Base-by-base conservation (phyloP, 2,329 filamentous ascomycete genomes). In the Paecilomyces niveus region DNA sequence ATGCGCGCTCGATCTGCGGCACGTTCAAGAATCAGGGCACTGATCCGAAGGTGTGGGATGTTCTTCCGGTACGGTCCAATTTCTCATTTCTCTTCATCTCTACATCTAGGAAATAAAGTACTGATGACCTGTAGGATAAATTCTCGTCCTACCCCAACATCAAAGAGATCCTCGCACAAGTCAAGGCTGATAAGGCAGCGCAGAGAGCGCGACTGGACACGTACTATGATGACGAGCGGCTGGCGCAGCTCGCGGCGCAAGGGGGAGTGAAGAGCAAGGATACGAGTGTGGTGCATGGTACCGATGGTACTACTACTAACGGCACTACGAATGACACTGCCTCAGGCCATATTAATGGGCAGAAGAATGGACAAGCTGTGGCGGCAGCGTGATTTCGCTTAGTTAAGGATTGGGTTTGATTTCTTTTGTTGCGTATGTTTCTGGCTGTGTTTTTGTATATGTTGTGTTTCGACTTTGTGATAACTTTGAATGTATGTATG, bases 101-200 rank as follows among this genome's bases (percentile, higher is more conserved):
- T 4, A 9, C 53, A 7, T 53, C 7, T 1, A 55, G 31, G 21
- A 32, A 45, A 45, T 18, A 9, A 21, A 8, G 2, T 18, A 8
- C 39, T 24, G 13, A 50, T 59, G 9, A 56, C 50, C 26, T 11
- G 2, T 11, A 69, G 65, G 67, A 70, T 49, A 68, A 64, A 61
- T 69, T 70, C 55, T 69, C 68, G 1, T 29, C 64, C 18, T 69
- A 68, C 49, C 68, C 66, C 3, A 62, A 64, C n/a, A 69, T 69
- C 29, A 58, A 67, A 13, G 61, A 66, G 54, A 69, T 69, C 22
- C 63, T 69, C 11, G 53, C 59, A 8, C 63, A 65, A 54, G 65
- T 66, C 51, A 68, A 66, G 55, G 62, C 60, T 24, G 64, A 69
- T 29, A 64, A 66, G 54, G 63, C 62, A 50, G 65, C 63, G 33